Evolutionary conservation across 1,284 basidiomycete genomes (phyloP), one percentile per base, ranked within the genome.

Genomic region (Boletus mariae): DNA sequence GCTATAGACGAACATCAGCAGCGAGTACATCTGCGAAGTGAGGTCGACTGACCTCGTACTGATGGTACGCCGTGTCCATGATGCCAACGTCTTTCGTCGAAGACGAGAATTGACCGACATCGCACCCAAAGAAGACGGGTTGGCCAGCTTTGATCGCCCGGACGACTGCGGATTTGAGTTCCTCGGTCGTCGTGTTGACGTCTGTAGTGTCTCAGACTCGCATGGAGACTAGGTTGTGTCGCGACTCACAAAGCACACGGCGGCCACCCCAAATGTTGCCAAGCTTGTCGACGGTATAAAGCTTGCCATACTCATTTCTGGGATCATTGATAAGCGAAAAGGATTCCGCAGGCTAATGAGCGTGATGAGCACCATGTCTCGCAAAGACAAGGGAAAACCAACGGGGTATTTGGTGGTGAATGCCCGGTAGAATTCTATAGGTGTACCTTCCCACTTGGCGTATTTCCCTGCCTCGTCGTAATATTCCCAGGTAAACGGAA

Each of bases 311-410:
- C 17, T 78, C 76, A 67, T 97, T 94, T 31, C 95, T 83, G 15
- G 96, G 95, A 68, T 98, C 95, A 66, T 98, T 89, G 72, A 98
- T 94, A 35, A 98, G 80, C 47, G 93, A 96, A 77, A 97, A 95
- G 7, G 80, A 85, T 38, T 91, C 86, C 2, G 76, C 66, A 12
- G 84, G 81, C 73, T 84, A 58, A 47, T 25, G 49, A 45, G 31
- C 13, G 41, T 29, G 42, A 45, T 57, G 38, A 63, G 44, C 17
- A 41, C 34, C 15, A 37, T 43, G 12, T 41, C 15, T 31, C 35
- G 40, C 13, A 38, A 57, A 46, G 25, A 47, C n/a, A 51, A 38
- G 53, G 51, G 28, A 47, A 11, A 23, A 73, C 81, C 32, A 57
- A 87, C 84, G 20, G 79, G 69, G 67, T 81, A 83, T 69, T 81